Base-by-base conservation (phyloP, 768 basidiomycete species). In the Suillus paluster region DNA sequence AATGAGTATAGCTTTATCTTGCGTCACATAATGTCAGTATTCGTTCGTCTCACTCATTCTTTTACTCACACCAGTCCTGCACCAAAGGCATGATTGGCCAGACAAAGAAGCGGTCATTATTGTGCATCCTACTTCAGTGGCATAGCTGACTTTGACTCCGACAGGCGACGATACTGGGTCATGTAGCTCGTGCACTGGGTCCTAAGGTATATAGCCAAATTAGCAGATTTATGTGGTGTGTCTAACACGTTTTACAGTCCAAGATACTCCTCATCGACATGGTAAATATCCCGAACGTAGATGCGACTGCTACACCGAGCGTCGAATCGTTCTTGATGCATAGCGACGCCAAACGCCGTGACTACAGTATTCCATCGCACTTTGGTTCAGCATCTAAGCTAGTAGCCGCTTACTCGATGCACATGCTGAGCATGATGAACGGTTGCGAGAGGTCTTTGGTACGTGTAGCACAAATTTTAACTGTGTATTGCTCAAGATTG, bases 51-150 rank as follows among this genome's bases (percentile, higher is more conserved):
- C 17, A 23, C 3, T 42, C 19, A n/a, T 12, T 15, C 9, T 33
- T n/a, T 36, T 42, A 2, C 9, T 59, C 21, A 23, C 19, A 48
- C n/a, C 17, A 27, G 12, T 25, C 3, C 17, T 46, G 19, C 11
- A 33, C 12, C 53, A n/a, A 34, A 66, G 64, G 44, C 65, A 66
- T 57, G 59, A 66, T 39, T 66, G 65, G 65, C 65, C 65, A 3
- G 64, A 66, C 25, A 34, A 57, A 49, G 65, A 58, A 33, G 49
- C 50, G 34, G 58, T 59, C 19, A 10, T 34, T 36, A 17, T 30
- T 5, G 4, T 7, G 36, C 48, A 57, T n/a, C 2, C 36, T 38
- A 8, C 38, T 38, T 12, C 11, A 12, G 12, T 27, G 25, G 11
- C 17, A n/a, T 36, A 14, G 11, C 58, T 57, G 9, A 52, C 15